These are phyloP conservation scores for Cryptomeria japonica DNA, from an alignment of 75 land plant species.

Conservation along the genomic window DNA sequence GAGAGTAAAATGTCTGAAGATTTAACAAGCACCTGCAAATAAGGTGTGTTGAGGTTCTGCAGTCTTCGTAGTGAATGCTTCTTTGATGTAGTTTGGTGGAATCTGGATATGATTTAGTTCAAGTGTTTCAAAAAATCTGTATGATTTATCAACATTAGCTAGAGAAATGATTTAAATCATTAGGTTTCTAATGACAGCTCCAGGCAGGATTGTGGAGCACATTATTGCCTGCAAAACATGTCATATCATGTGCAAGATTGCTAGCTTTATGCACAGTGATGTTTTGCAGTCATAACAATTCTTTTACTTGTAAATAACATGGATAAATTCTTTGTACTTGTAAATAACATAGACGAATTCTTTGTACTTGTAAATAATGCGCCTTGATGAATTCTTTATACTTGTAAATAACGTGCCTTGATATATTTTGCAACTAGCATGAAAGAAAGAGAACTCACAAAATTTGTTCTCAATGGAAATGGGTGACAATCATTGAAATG, in stretches of 20 bases:
- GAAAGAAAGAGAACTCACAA: background rate
- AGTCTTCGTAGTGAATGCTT: background rate
- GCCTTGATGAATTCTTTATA: background rate
- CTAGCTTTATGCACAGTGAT: background rate
- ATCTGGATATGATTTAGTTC: background rate
- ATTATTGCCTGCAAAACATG: background rate
- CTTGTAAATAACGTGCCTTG: background rate
- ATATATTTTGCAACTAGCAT: background rate
- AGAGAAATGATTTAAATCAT: background rate
- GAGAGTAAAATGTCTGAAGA: background rate
- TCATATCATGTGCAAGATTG: background rate
- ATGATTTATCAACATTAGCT: background rate
- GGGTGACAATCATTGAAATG: background rate
- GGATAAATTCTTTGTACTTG: too few relatives aligned
- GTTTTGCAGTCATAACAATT: background rate
- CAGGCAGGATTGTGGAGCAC: background rate
- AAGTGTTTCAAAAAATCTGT: background rate
- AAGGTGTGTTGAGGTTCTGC: background rate
- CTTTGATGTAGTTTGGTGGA: background rate
- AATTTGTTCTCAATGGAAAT: background rate
- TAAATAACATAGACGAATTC: too few relatives aligned
- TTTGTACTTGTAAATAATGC: too few relatives aligned
- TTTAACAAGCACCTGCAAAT: background rate
- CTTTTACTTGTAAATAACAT: background rate
- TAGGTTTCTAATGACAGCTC: background rate